Percentiles rank a stretch among this genome's conserved stretches.
phyloP scores from a whole-genome alignment of 495 filamentous ascomycete genomes.

The Thozetella sp. region DNA sequence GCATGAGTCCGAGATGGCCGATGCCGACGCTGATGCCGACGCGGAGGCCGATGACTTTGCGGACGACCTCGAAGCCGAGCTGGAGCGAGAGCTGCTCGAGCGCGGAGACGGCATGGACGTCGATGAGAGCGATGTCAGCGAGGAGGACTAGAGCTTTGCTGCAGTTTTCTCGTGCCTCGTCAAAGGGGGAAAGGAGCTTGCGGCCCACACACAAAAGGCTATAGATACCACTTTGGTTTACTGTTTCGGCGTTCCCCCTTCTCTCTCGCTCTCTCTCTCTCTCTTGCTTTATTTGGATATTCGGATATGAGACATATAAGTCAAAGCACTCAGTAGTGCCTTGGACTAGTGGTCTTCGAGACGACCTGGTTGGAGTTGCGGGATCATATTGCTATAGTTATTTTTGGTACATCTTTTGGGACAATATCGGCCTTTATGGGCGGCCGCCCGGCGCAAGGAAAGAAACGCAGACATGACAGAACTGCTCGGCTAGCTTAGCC shows the following conservation, averaged over 20 bases:
- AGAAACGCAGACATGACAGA: not conserved
- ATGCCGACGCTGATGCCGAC: constrained; percentile 21
- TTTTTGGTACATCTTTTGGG: no score
- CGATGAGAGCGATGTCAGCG: constrained; percentile 40
- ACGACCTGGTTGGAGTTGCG: no score
- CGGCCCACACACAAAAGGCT: not conserved
- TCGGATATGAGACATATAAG: not conserved
- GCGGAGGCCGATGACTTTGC: constrained; percentile 22
- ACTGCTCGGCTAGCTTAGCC: not conserved
- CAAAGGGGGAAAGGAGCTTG: not conserved
- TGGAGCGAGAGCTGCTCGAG: constrained; percentile 32
- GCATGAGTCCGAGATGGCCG: constrained; percentile 28
- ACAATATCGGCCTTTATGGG: no score
- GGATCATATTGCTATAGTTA: no score
- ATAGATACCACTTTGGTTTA: not conserved
- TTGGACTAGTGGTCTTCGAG: not conserved
- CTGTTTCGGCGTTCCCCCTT: not conserved
- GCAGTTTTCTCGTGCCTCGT: not conserved
- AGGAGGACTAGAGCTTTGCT: constrained; percentile 34
- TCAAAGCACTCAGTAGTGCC: not conserved
- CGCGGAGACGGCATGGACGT: constrained; percentile 11
- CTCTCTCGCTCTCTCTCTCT: no score
- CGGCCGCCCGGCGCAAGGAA: not conserved
- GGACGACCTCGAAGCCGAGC: constrained; percentile 37
- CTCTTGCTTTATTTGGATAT: no score